Conservation (phyloP, 2,329 filamentous ascomycete genomes). For the Penicillium sp. region DNA sequence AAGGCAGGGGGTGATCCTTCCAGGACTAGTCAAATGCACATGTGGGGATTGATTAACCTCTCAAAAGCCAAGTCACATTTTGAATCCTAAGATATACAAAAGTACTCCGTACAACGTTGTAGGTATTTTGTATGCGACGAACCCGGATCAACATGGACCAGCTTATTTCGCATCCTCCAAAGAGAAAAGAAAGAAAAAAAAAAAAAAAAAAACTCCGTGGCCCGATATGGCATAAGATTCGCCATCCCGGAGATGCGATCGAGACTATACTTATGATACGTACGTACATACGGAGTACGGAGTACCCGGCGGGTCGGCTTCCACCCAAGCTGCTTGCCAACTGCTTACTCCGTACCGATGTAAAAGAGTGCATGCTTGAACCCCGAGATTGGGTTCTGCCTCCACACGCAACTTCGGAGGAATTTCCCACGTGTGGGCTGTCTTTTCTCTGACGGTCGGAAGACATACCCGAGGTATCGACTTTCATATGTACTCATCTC, state of each 20-base stretch:
- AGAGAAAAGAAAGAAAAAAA: neutral
- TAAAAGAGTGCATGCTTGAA: neutral
- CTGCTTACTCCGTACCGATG: neutral
- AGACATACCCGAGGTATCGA: neutral
- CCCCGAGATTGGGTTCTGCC: neutral
- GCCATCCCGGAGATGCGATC: neutral
- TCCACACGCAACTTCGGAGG: neutral
- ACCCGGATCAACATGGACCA: neutral
- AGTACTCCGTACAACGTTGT: neutral
- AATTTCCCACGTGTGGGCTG: neutral
- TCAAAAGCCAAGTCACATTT: neutral
- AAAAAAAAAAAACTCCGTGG: no score
- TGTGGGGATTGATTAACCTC: neutral
- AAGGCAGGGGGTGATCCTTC: constrained; percentile 21
- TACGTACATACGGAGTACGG: neutral
- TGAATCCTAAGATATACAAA: neutral
- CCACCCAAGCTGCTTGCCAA: neutral
- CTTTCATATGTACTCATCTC: neutral
- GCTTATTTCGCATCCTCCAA: neutral
- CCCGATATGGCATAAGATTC: neutral
- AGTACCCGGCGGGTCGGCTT: neutral
- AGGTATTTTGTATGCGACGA: neutral
- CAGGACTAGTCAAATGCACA: constrained; percentile 1
- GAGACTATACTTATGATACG: neutral
- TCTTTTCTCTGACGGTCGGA: neutral